Conservation (phyloP, 371 early-diverging fungal genomes). For the Sporodiniella umbellata region DNA sequence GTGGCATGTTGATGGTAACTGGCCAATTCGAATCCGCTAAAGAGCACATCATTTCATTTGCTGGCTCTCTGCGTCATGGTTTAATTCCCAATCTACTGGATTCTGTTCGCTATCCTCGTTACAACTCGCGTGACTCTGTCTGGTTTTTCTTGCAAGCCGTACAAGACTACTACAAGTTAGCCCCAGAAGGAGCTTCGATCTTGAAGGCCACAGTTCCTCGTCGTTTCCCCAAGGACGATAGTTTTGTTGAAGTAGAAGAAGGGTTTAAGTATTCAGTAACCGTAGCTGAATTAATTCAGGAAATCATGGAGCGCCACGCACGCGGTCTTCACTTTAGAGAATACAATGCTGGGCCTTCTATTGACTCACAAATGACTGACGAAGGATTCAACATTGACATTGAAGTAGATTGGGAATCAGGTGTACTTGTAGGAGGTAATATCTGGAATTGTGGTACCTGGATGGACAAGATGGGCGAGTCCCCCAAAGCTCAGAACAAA, state of each 20-base stretch:
- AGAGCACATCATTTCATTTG: conserved; percentile 87
- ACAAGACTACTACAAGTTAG: conserved; percentile 77
- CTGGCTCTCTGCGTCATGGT: conserved; percentile 85
- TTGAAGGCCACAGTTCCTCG: conserved; percentile 69
- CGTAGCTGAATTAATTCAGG: conserved; percentile 85
- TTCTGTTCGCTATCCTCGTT: conserved; percentile 79
- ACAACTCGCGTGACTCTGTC: conserved; percentile 94
- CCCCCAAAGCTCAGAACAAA: conserved; percentile 83
- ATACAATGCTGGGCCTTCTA: conserved; percentile 85
- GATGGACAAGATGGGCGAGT: conserved; percentile 99
- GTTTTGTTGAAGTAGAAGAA: conserved; percentile 66
- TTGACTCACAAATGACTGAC: conserved; percentile 91
- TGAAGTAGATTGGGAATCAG: conserved; percentile 66
- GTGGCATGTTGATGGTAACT: conserved; percentile 81
- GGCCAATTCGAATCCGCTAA: conserved; percentile 81
- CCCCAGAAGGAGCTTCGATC: conserved; percentile 76
- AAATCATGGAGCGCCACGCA: conserved; percentile 89
- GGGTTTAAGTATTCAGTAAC: conserved; percentile 63
- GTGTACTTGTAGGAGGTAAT: conserved; percentile 88
- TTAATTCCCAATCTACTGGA: conserved; percentile 95
- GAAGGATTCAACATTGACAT: conserved; percentile 87
- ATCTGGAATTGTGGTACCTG: conserved; percentile 96
- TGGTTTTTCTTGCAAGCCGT: conserved; percentile 95
- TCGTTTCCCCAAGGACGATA: conserved; percentile 80
- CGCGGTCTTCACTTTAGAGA: conserved; percentile 92